phyloP scores from a whole-genome alignment of 371 early-diverging fungal species.

The Coemansia sp. region DNA sequence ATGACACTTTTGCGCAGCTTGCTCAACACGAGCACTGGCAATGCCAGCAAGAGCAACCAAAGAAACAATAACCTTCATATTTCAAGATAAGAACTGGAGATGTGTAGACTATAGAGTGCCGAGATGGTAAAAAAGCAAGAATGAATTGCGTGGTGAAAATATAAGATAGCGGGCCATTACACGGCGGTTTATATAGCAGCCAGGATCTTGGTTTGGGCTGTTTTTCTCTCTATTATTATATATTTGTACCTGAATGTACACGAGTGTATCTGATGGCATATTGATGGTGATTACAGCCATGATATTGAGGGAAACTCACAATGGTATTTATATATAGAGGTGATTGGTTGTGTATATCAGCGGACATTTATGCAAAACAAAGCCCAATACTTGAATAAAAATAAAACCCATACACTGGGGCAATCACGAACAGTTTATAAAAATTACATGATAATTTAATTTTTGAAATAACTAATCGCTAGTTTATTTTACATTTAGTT shows the following conservation, averaged over 20 bases:
- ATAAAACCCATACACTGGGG: background rate
- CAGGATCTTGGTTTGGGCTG: background rate
- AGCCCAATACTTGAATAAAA: background rate
- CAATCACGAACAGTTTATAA: background rate
- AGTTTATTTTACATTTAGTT: background rate
- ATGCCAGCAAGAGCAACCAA: background rate
- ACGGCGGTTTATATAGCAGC: background rate
- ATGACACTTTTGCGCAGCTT: too few relatives aligned
- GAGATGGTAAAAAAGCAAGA: slow-evolving; percentile 3
- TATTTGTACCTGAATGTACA: background rate
- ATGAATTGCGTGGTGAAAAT: background rate
- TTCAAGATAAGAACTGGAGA: background rate
- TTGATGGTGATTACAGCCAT: background rate
- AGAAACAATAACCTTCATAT: slow-evolving; percentile 11
- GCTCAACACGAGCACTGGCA: background rate
- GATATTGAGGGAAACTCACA: background rate
- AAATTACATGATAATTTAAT: background rate
- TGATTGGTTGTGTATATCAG: too few relatives aligned
- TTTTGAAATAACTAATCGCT: background rate
- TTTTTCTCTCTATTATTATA: background rate
- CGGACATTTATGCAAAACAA: too few relatives aligned
- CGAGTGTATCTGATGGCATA: background rate
- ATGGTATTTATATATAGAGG: background rate
- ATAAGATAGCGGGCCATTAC: background rate
- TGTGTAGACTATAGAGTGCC: background rate